Conservation (phyloP, 352 stramenopile genomes). For the Pythium biforme region DNA sequence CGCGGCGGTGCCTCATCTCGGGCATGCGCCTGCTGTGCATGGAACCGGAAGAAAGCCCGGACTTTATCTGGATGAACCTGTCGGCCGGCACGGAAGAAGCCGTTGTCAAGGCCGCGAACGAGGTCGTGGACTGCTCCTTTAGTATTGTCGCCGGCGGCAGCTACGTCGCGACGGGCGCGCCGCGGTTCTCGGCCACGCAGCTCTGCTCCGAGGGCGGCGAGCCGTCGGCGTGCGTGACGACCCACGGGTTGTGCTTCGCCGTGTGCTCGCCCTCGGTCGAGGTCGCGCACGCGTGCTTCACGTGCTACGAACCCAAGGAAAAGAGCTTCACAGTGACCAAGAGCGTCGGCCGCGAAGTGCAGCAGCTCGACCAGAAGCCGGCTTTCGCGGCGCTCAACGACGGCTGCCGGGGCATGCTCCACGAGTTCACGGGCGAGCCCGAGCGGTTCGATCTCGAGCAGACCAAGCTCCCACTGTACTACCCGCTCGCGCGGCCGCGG, state of each 20-base stretch:
- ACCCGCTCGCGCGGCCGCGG: constrained; percentile 59
- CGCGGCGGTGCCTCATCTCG: constrained; percentile 55
- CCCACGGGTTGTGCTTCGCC: constrained; percentile 66
- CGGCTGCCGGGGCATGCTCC: constrained; percentile 67
- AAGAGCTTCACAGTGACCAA: constrained; percentile 71
- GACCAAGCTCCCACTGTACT: constrained; percentile 70
- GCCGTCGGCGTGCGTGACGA: constrained; percentile 55
- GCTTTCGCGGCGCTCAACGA: constrained; percentile 74
- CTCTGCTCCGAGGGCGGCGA: constrained; percentile 73
- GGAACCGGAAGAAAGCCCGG: constrained; percentile 68
- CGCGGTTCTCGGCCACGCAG: constrained; percentile 44
- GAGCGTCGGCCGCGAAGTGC: constrained; percentile 53
- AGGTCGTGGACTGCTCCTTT: constrained; percentile 74
- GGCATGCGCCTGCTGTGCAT: constrained; percentile 74
- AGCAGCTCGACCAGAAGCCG: constrained; percentile 67
- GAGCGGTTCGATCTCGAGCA: constrained; percentile 65
- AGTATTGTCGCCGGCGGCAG: constrained; percentile 47
- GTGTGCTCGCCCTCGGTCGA: constrained; percentile 81
- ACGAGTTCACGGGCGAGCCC: constrained; percentile 56
- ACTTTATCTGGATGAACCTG: constrained; percentile 78
- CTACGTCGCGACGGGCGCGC: constrained; percentile 20
- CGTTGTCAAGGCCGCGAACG: constrained; percentile 61
- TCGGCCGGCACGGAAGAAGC: constrained; percentile 62
- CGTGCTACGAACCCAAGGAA: constrained; percentile 77
- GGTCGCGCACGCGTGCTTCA: constrained; percentile 76